Conservation (phyloP, 1,284 basidiomycete species). For the Cutaneotrichosporon spelunceum region DNA sequence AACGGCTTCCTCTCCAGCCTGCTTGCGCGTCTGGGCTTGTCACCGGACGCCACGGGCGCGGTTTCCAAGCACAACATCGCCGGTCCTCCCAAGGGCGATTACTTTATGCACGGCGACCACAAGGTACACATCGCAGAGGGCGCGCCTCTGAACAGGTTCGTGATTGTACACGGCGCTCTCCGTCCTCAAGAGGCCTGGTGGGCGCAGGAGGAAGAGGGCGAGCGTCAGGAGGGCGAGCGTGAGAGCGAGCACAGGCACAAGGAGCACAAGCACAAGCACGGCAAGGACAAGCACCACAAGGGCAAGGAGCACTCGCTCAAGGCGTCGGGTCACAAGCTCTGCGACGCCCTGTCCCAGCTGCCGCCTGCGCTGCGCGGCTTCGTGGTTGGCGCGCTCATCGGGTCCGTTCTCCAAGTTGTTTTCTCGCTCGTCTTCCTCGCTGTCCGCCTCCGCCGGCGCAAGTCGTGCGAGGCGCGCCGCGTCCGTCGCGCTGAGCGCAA, state of each 20-base stretch:
- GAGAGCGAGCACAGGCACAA: slow-evolving; percentile 2
- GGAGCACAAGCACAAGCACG: neutral
- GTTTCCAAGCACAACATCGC: no score
- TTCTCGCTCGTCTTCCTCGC: slow-evolving; percentile 7
- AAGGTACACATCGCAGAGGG: no score
- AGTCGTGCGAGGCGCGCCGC: slow-evolving; percentile 6
- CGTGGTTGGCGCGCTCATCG: slow-evolving; percentile 12
- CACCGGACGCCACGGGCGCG: no score
- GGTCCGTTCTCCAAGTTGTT: slow-evolving; percentile 6
- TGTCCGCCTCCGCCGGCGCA: slow-evolving; percentile 11
- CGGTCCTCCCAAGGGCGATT: neutral
- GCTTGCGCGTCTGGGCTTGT: neutral
- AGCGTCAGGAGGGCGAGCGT: slow-evolving; percentile 7
- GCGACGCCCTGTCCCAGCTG: slow-evolving; percentile 12
- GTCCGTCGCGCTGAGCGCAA: slow-evolving; percentile 15
- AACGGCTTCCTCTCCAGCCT: neutral
- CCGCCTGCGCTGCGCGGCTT: slow-evolving; percentile 5
- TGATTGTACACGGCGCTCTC: no score
- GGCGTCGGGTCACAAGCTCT: slow-evolving; percentile 1
- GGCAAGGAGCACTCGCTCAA: slow-evolving; percentile 3
- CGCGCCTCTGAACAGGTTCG: neutral
- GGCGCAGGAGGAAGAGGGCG: neutral
- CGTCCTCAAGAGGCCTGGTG: no score
- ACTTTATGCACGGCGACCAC: slow-evolving; percentile 6
- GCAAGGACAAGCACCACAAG: slow-evolving; percentile 4